phyloP scores from a whole-genome alignment of 176 grass and related monocot genomes.

The Zea mays region Zm-B73-REFERENCE-NAM-5.0 NC_050097.1:216925501-216926000 shows the following conservation, averaged over 20 bases:
- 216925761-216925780: slow-evolving; percentile 97
- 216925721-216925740: slow-evolving; percentile 77
- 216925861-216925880: slow-evolving; percentile 72
- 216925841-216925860: slow-evolving; percentile 95
- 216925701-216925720: slow-evolving; percentile 57
- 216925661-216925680: not conserved
- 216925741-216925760: slow-evolving; percentile 99
- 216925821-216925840: slow-evolving; percentile 99
- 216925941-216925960: slow-evolving; percentile 45
- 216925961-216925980: slow-evolving; percentile 24
- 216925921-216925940: slow-evolving; percentile 87
- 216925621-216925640: not conserved
- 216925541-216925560: not conserved
- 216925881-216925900: slow-evolving; percentile 81
- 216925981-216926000: slow-evolving; percentile 38
- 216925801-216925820: slow-evolving; percentile 96
- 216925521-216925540: not conserved
- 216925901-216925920: slow-evolving; percentile 95
- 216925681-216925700: slow-evolving; percentile 18
- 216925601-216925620: not conserved
- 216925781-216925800: slow-evolving; percentile 96
- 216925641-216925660: slow-evolving; percentile 1
- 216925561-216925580: not conserved
- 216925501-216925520: too few species aligned
- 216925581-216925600: not conserved